These are phyloP conservation scores for Helotiales sp. DNA, from an alignment of 2,329 filamentous ascomycete genomes.

Conservation along the genomic window DNA sequence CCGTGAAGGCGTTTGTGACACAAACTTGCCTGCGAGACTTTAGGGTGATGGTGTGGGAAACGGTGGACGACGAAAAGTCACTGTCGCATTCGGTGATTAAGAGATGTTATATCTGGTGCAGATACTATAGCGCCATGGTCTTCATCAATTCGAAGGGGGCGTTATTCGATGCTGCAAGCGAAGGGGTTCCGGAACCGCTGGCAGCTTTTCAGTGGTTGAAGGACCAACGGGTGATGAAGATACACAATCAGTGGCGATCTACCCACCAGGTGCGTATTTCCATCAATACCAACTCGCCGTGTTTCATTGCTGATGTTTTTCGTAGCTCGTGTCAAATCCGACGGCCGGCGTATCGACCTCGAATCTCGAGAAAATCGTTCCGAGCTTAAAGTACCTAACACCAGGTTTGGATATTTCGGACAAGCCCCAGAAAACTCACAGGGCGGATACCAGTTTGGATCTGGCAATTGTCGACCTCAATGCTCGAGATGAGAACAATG, in stretches of 20 bases:
- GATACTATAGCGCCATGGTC: constrained; percentile 17
- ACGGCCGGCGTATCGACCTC: neutral
- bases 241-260: constrained; percentile 11
- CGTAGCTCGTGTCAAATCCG: neutral
- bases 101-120: constrained; percentile 17
- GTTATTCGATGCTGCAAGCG: constrained; percentile 6
- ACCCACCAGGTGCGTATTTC: neutral
- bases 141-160: constrained; percentile 15
- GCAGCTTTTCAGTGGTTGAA: constrained; percentile 18
- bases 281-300: no score
- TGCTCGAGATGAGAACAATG: neutral
- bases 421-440: neutral
- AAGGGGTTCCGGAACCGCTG: constrained; percentile 7
- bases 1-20: constrained; percentile 14
- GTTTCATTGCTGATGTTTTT: neutral
- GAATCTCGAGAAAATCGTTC: constrained; percentile 10
- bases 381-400: constrained; percentile 6
- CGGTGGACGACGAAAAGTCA: constrained; percentile 9
- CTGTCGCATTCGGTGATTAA: constrained; percentile 15
- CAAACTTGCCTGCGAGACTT: constrained; percentile 15
- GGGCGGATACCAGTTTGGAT: neutral
- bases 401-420: constrained; percentile 1
- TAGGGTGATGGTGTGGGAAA: constrained; percentile 14
- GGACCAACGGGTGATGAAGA: constrained; percentile 12
- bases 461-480: neutral